A percentile compares a stretch with the other conserved stretches of the same genome.
Evolutionary conservation across 805 yeast genomes (phyloP).

Genomic region (Wickerhamiella kurtzmanii): DNA sequence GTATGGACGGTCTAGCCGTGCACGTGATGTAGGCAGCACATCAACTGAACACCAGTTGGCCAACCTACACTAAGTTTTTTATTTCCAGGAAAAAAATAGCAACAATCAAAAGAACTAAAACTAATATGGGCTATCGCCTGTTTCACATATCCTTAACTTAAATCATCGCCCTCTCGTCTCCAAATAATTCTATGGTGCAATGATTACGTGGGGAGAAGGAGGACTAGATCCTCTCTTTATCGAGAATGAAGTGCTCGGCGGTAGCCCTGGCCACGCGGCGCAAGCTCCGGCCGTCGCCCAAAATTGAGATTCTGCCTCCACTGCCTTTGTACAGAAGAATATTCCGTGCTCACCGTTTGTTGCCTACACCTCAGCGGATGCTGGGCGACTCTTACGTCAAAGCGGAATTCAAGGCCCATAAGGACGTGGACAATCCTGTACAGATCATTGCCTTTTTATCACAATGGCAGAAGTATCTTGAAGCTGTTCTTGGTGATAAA

Average conservation of each 20-base stretch:
- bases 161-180: background rate
- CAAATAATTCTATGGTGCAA: background rate
- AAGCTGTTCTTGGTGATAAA: slow-evolving; percentile 32
- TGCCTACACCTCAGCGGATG: slow-evolving; percentile 51
- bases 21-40: too few relatives aligned
- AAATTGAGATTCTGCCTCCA: slow-evolving; percentile 54
- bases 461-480: slow-evolving; percentile 63
- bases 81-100: too few relatives aligned
- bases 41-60: too few relatives aligned
- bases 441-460: slow-evolving; percentile 89
- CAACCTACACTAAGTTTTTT: too few relatives aligned
- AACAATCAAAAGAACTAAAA: too few relatives aligned
- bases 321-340: slow-evolving; percentile 63
- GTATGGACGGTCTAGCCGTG: too few relatives aligned
- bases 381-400: slow-evolving; percentile 86
- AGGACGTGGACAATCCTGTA: slow-evolving; percentile 69
- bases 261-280: slow-evolving; percentile 14
- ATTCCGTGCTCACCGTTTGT: slow-evolving; percentile 58
- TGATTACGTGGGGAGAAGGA: background rate
- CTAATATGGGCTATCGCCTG: too few relatives aligned
- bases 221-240: too few relatives aligned
- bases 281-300: slow-evolving; percentile 15
- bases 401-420: slow-evolving; percentile 79
- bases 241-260: background rate
- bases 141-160: background rate